Base-by-base conservation (phyloP, 2,329 filamentous ascomycete genomes). In the Colletotrichum sojae region DNA sequence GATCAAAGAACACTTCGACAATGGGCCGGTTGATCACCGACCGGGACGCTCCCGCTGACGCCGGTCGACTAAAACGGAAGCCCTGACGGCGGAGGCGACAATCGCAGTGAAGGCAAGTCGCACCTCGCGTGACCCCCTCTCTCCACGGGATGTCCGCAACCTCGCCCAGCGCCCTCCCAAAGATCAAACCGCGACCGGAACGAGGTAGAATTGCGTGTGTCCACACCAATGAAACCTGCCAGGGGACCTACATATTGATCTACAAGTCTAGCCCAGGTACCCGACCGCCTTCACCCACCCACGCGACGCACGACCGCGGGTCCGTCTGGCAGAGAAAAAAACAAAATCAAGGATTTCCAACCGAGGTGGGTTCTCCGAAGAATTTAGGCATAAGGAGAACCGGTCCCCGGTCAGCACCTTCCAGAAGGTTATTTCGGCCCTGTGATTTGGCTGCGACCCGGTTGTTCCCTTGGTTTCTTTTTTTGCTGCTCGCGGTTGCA, bases 351-450 rank as follows among this genome's bases (percentile, higher is more conserved):
- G 43, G 25, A 63, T 51, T 61, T 52, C 43, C 3, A 10, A 10
- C 27, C 31, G 22, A 40, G 46, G 53, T 48, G 48, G 51, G 31
- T 20, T 53, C 22, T 54, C 22, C 22, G 15, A 36, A 18, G 22
- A 20, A 40, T 43, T 51, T 43, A 46, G 43, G n/a, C 52, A 20
- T 31, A 46, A 48, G 39, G 25, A 39, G 51, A 46, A 36, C 31
- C 27, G 31, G 22, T 25, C 12, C 12, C 46, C 18, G 39, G 46
- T 36, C 54, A 60, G 62, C 66, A 52, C 45, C 63, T 40, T 61
- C 55, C 51, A 69, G 49, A 69, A 69, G 62, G 66, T 66, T 69
- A 69, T 55, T 52, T 69, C 66, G 43, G 66, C 66, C 62, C 55
- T 66, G 55, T 40, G 55, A 60, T 60, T 46, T 20, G 27, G 31